Evolutionary conservation across 2,329 filamentous ascomycete species (phyloP).

Genomic region (Fusarium oxysporum): DNA sequence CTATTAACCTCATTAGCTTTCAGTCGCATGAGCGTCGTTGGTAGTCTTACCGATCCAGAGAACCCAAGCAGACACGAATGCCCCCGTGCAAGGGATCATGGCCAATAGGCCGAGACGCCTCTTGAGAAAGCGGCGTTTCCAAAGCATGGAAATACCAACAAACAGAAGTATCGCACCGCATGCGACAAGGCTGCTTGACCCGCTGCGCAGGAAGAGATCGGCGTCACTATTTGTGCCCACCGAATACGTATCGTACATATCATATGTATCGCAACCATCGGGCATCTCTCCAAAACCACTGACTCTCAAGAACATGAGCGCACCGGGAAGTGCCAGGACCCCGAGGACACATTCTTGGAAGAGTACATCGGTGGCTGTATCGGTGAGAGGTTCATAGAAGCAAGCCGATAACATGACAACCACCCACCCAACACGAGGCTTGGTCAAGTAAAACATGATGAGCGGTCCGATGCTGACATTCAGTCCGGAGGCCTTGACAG

Average conservation of each 20-base stretch:
- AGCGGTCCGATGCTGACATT: background rate
- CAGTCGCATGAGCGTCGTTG: accelerated
- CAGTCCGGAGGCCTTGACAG: background rate
- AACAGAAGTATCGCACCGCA: background rate
- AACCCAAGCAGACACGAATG: background rate
- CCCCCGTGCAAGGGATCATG: background rate
- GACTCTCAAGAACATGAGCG: background rate
- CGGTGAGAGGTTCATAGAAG: background rate
- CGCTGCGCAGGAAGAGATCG: background rate
- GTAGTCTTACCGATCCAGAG: background rate
- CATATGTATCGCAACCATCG: background rate
- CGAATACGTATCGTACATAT: background rate
- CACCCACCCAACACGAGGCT: background rate
- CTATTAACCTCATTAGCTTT: background rate
- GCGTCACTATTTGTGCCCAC: background rate
- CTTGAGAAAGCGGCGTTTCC: background rate
- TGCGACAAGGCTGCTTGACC: background rate
- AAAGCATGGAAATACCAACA: background rate
- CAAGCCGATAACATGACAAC: background rate
- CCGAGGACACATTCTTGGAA: background rate
- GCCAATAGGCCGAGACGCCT: background rate
- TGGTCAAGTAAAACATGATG: background rate
- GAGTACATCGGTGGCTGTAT: background rate
- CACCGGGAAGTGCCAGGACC: background rate
- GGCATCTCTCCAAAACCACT: background rate